Evolutionary conservation across 2,329 filamentous ascomycete species (phyloP), one percentile per base, ranked within the genome.

Genomic region (Epichloe scottii): DNA sequence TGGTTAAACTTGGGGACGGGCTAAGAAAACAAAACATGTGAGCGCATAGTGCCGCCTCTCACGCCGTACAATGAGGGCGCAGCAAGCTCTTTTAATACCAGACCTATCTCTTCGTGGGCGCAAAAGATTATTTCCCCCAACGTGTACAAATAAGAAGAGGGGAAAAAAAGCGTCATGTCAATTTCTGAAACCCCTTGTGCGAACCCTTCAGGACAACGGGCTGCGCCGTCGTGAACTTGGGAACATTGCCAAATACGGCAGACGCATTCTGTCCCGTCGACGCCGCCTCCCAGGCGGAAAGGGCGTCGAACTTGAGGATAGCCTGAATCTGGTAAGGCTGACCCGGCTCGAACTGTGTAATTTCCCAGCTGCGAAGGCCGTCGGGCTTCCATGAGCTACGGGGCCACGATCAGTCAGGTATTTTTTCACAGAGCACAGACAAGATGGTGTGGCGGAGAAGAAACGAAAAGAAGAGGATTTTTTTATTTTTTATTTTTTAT

Each of bases 291-390:
- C 53, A 59, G 3, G 48, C 49, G 11, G 60, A 58, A 2, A 60
- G 11, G 26, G 51, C 54, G 6, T 58, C 52, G 51, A 59, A 62
- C 37, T 55, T 56, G 15, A 62, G 52, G 3, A 55, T 39, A 11
- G 58, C 60, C 38, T 62, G 60, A 0, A 62, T 34, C 44, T 62
- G 60, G 15, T 55, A 62, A 0, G 53, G 51, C 1, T 55, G 50
- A 4, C 53, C 59, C 10, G 54, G 43, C 5, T 51, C 45, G 46
- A 62, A 56, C 5, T 49, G 54, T 12, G 56, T 39, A 10, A 62
- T 50, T 21, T 60, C 57, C 53, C 57, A 62, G 50, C 48, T 49
- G 35, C 53, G 44, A 34, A 62, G 54, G 30, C 60, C 60, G 6
- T 43, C 12, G 1, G 53, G 14, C 2, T 51, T 48, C 58, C 59